Percentiles rank a stretch among this genome's conserved stretches.
Conservation (phyloP, 768 basidiomycete genomes). For the Royoungia palumana region DNA sequence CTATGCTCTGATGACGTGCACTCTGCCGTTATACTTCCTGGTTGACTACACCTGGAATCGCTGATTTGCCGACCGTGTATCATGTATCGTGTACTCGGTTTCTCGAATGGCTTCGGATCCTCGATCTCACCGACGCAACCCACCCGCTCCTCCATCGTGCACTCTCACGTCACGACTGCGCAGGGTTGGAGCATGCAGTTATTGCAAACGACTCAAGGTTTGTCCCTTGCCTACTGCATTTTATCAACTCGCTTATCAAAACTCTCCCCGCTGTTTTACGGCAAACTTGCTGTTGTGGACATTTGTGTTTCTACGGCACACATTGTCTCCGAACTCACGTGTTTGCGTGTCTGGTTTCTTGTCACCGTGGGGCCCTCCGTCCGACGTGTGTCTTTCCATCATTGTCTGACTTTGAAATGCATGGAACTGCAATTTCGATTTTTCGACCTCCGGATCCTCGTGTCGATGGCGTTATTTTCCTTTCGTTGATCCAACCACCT, state of each 20-base stretch:
- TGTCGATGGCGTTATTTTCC: slow-evolving; percentile 10
- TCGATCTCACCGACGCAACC: slow-evolving; percentile 8
- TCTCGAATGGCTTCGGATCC: not conserved
- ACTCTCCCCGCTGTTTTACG: slow-evolving; percentile 12
- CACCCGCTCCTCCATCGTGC: slow-evolving; percentile 5
- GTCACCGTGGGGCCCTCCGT: slow-evolving; percentile 6
- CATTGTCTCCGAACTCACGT: slow-evolving; percentile 17
- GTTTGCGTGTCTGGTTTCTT: slow-evolving; percentile 7
- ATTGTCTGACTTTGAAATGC: slow-evolving; percentile 10
- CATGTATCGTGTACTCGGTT: not conserved
- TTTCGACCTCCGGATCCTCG: slow-evolving; percentile 27
- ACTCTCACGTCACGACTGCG: slow-evolving; percentile 5
- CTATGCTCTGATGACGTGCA: slow-evolving; percentile 1
- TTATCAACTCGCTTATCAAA: slow-evolving; percentile 19
- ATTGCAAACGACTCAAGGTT: slow-evolving; percentile 88
- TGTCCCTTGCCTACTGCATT: slow-evolving; percentile 24
- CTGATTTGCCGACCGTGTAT: slow-evolving; percentile 5
- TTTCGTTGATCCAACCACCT: slow-evolving; percentile 5
- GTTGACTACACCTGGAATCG: slow-evolving; percentile 1
- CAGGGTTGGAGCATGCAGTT: slow-evolving; percentile 79
- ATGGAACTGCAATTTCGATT: slow-evolving; percentile 23
- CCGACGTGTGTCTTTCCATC: slow-evolving; percentile 1
- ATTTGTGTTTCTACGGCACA: slow-evolving; percentile 12
- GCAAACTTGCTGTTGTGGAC: slow-evolving; percentile 1
- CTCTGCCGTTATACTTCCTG: not conserved